Evolutionary conservation across 1,139 yeast species (phyloP).

Genomic region (Pichia sp.): DNA sequence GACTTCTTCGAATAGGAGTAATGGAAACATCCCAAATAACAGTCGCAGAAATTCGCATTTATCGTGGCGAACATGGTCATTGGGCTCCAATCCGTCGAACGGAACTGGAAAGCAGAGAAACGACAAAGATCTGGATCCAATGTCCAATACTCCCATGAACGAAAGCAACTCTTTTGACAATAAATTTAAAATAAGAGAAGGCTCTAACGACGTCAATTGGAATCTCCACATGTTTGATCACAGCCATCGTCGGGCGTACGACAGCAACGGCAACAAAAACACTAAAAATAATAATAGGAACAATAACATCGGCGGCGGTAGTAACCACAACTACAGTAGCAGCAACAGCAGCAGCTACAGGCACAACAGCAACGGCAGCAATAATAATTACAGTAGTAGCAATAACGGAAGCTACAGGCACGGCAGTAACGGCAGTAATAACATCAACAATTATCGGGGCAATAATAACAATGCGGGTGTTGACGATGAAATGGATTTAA

Average conservation of each 20-base stretch:
- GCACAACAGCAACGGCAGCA: neutral
- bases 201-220: slow-evolving; percentile 6
- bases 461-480: neutral
- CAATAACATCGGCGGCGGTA: neutral
- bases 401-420: neutral
- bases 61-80: slow-evolving; percentile 6
- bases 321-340: neutral
- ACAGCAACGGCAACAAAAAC: neutral
- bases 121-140: slow-evolving; percentile 5
- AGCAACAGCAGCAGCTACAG: neutral
- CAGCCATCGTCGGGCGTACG: neutral
- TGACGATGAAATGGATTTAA: slow-evolving; percentile 10
- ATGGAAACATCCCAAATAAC: no score
- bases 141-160: neutral
- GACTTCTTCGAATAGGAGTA: slow-evolving; percentile 1
- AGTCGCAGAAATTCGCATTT: neutral
- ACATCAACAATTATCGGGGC: neutral
- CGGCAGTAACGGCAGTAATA: slow-evolving; percentile 1
- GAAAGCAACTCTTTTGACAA: neutral
- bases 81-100: slow-evolving; percentile 3
- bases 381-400: neutral
- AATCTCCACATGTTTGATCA: slow-evolving; percentile 12
- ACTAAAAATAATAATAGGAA: neutral
- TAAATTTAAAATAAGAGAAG: slow-evolving; percentile 1
- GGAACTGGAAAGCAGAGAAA: slow-evolving; percentile 10